Percentiles rank a stretch among this genome's conserved stretches.
Evolutionary conservation across 257 asterid genomes (phyloP).

Genomic region (Ehretia macrophylla): DNA sequence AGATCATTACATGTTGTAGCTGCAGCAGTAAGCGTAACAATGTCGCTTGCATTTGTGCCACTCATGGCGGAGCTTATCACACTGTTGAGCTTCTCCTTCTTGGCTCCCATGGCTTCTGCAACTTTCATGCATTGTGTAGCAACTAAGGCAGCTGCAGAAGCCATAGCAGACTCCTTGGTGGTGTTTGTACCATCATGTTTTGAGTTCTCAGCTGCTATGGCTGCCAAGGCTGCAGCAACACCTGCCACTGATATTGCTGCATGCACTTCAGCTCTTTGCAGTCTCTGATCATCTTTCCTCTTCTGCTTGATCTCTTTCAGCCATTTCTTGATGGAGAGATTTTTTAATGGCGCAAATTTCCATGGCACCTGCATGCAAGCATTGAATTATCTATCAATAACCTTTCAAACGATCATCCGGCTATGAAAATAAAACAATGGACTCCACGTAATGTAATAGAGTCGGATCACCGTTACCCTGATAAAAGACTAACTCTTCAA

Average conservation of each 20-base stretch:
- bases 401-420: no score
- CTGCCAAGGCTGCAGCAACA: slow-evolving; percentile 88
- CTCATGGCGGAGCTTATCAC: slow-evolving; percentile 68
- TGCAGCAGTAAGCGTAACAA: slow-evolving; percentile 71
- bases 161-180: slow-evolving; percentile 60
- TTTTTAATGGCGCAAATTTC: slow-evolving; percentile 60
- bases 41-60: slow-evolving; percentile 54
- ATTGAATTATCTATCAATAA: slow-evolving; percentile 5
- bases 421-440: no score
- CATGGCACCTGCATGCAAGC: slow-evolving; percentile 58
- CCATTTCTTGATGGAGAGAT: slow-evolving; percentile 82
- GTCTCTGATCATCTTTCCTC: slow-evolving; percentile 68
- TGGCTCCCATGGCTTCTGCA: slow-evolving; percentile 97
- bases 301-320: slow-evolving; percentile 66
- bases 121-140: slow-evolving; percentile 89
- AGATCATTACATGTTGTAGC: slow-evolving; percentile 70
- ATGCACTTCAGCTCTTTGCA: slow-evolving; percentile 81
- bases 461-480: no score
- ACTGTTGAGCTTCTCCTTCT: slow-evolving; percentile 63
- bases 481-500: no score
- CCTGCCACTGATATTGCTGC: slow-evolving; percentile 95
- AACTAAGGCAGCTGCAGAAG: slow-evolving; percentile 83
- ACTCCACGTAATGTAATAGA: no score
- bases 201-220: slow-evolving; percentile 71
- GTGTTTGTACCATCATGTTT: slow-evolving; percentile 23